Evolutionary conservation across 1,284 basidiomycete genomes (phyloP), one percentile per base, ranked within the genome.

Genomic region (Wolfiporia cocos): DNA sequence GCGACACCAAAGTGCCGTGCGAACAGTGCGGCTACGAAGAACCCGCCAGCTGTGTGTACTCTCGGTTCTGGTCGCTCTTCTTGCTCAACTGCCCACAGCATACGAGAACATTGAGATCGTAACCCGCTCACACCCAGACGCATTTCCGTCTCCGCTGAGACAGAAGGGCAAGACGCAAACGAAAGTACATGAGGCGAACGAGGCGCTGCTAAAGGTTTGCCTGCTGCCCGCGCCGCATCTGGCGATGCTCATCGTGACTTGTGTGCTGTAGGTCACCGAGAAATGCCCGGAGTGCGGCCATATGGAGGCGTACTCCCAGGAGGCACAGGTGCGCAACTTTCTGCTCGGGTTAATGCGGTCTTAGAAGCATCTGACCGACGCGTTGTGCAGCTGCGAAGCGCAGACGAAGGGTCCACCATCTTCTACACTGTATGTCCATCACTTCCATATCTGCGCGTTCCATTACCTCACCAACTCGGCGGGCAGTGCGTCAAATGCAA

Each of bases 91-190:
- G 42, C 10, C 15, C 40, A 19, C 46, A 98, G 95, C 92, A 5
- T 98, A 96, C 62, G 93, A 98, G 58, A 88, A 93, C 59, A 85
- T 88, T 24, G 80, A 88, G 50, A 92, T 96, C 45, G 82, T 85
- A 37, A 99, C 95, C 0, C 82, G 80, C 30, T 96, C 93, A 2
- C 88, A 93, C 49, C 86, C 92, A 0, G 87, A 92, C 48, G 95
- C 95, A 6, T 98, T 99, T 64, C 95, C 95, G 0, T 94, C 91
- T 19, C 76, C 83, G 0, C 66, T 99, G 46, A 73, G 86, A 51
- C 88, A 92, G 53, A 92, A 92, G 59, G 76, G 93, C 39, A 94
- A 93, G 59, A 95, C 92, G 1, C 88, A 91, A 64, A 93, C 90
- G 19, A 86, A 89, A 56, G 68, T 77, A 23, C 84, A 91, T 50